Conservation (phyloP, 768 basidiomycete genomes). For the Cystofilobasidium ferigula region DNA sequence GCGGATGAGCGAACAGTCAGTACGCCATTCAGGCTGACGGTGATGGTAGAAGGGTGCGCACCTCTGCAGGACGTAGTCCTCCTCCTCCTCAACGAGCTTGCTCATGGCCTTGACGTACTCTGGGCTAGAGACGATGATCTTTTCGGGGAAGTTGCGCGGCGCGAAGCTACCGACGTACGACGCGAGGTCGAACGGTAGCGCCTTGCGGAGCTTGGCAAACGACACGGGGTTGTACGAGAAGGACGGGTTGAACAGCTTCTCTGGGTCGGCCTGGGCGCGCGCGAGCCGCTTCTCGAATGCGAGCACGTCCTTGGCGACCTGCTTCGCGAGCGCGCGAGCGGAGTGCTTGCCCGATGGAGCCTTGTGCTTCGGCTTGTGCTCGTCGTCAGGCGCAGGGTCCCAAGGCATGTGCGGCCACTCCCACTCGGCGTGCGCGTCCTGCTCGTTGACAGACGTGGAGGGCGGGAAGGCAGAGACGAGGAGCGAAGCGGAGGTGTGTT, state of each 20-base stretch:
- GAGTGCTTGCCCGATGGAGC: too few species aligned
- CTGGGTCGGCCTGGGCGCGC: constrained; percentile 64
- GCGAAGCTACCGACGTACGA: constrained; percentile 79
- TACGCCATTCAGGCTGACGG: too few species aligned
- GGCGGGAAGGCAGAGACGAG: neutral
- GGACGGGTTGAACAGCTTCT: constrained; percentile 63
- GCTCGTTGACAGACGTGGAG: neutral
- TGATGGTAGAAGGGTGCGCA: neutral
- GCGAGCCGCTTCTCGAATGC: constrained; percentile 69
- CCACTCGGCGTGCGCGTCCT: constrained; percentile 22
- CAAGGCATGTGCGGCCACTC: constrained; percentile 17
- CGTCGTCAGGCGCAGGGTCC: constrained; percentile 13
- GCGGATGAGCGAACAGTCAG: neutral
- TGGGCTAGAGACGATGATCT: constrained; percentile 72
- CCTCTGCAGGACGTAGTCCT: constrained; percentile 45
- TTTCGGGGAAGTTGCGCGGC: constrained; percentile 55
- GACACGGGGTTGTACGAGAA: constrained; percentile 77
- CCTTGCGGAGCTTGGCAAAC: constrained; percentile 55
- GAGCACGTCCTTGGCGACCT: constrained; percentile 51
- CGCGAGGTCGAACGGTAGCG: constrained; percentile 65
- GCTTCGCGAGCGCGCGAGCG: constrained; percentile 37
- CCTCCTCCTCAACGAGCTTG: constrained; percentile 55
- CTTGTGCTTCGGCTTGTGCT: constrained; percentile 15
- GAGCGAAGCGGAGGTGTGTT: constrained; percentile 10
- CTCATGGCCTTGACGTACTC: constrained; percentile 60